Evolutionary conservation across 495 filamentous ascomycete species (phyloP).

Genomic region (Aspergillus conjunctus): DNA sequence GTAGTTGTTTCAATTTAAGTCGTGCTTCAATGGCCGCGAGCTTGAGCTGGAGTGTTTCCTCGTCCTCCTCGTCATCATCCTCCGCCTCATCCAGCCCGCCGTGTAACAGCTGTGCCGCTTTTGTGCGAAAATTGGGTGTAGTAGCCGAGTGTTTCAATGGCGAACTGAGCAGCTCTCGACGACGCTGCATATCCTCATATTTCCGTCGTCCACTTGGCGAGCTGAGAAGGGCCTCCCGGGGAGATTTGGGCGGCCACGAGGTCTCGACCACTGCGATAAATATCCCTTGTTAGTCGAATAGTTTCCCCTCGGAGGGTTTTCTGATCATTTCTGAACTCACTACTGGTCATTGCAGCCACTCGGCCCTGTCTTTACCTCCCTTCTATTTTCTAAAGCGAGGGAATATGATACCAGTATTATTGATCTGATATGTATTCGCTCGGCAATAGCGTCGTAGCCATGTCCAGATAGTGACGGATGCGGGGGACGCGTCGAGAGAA

Average conservation of each 20-base stretch:
- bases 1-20: slow-evolving; percentile 85
- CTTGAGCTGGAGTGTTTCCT: slow-evolving; percentile 82
- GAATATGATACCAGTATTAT: slow-evolving; percentile 8
- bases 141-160: slow-evolving; percentile 57
- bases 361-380: background rate
- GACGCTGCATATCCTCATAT: slow-evolving; percentile 63
- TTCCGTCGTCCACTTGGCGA: slow-evolving; percentile 78
- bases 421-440: slow-evolving; percentile 5
- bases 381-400: background rate
- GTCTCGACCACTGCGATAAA: slow-evolving; percentile 47
- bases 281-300: slow-evolving; percentile 14
- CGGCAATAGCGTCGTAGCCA: slow-evolving; percentile 18
- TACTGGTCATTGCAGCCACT: slow-evolving; percentile 24
- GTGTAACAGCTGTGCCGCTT: slow-evolving; percentile 36
- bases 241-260: slow-evolving; percentile 86
- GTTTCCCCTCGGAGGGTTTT: background rate
- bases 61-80: slow-evolving; percentile 73
- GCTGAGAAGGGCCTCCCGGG: slow-evolving; percentile 78
- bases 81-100: slow-evolving; percentile 40
- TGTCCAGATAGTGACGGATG: slow-evolving; percentile 19
- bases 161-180: slow-evolving; percentile 64
- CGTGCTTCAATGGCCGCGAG: slow-evolving; percentile 83
- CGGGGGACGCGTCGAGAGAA: slow-evolving; percentile 20
- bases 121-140: slow-evolving; percentile 42
- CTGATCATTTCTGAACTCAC: slow-evolving; percentile 21